These are phyloP conservation scores for Gynostemma pentaphyllum DNA, from an alignment of 306 rosid genomes.

Conservation along the genomic window DNA sequence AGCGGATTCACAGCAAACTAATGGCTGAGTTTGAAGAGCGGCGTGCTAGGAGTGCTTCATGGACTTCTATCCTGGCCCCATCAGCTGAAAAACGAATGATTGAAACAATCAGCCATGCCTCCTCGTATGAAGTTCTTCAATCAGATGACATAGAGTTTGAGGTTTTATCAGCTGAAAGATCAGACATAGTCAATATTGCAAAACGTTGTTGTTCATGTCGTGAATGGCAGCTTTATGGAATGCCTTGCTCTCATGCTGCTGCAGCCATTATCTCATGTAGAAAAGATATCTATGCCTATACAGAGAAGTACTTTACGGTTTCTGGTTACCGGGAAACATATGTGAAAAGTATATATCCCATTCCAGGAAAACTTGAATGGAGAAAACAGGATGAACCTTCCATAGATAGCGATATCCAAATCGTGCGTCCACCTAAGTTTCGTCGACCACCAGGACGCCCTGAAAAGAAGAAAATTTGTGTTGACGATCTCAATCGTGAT, in stretches of 20 bases:
- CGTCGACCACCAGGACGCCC: conserved; percentile 90
- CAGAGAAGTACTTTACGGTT: conserved; percentile 45
- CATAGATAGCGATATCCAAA: conserved; percentile 21
- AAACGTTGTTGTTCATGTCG: conserved; percentile 68
- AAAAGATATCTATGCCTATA: conserved; percentile 49
- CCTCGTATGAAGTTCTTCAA: conserved; percentile 57
- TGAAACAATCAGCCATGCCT: conserved; percentile 45
- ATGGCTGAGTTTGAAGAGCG: conserved; percentile 55
- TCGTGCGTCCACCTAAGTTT: conserved; percentile 74
- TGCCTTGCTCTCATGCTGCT: conserved; percentile 81
- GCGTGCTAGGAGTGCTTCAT: conserved; percentile 36
- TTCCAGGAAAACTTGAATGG: conserved; percentile 45
- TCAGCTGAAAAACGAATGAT: conserved; percentile 51
- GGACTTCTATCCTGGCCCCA: conserved; percentile 63
- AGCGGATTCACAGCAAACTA: conserved; percentile 52
- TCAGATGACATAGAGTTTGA: conserved; percentile 79
- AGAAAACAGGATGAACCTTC: conserved; percentile 32
- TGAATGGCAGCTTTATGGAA: conserved; percentile 74
- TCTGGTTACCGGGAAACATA: conserved; percentile 62
- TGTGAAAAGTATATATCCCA: conserved; percentile 35
- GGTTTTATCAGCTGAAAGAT: conserved; percentile 61
- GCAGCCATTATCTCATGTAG: conserved; percentile 70
- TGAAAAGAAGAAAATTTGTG: conserved; percentile 52
- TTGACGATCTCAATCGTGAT: conserved; percentile 55
- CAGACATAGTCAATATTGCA: conserved; percentile 68